Conservation (phyloP, 306 rosid genomes). For the Fragaria vesca region DNA sequence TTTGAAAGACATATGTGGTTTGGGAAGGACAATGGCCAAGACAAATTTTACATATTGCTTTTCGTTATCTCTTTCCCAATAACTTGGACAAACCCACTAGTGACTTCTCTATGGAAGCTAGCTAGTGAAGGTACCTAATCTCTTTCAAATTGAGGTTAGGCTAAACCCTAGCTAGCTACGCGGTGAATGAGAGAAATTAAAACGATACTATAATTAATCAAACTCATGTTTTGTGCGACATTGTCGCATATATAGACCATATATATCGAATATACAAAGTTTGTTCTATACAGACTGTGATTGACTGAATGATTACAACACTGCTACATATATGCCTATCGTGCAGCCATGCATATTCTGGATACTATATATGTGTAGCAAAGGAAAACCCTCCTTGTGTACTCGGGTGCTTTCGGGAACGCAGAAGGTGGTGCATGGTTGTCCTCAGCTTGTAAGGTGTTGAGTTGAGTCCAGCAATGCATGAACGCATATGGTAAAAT, state of each 20-base stretch:
- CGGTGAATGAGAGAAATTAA: too few species aligned
- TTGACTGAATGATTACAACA: too few species aligned
- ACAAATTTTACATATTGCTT: not conserved
- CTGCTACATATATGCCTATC: too few species aligned
- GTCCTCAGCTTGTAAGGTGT: not conserved
- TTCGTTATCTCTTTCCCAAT: not conserved
- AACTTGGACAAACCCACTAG: not conserved
- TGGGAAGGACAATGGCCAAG: conserved; percentile 33
- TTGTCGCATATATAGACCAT: too few species aligned
- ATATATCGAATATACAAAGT: too few species aligned
- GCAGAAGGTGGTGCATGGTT: not conserved
- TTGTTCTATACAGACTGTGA: too few species aligned
- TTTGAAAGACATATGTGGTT: conserved; percentile 28
- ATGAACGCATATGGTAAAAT: not conserved
- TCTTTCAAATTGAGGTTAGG: not conserved
- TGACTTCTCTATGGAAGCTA: not conserved
- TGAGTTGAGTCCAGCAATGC: not conserved
- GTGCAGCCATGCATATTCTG: too few species aligned
- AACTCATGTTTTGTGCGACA: too few species aligned
- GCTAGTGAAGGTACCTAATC: not conserved
- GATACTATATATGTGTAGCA: too few species aligned
- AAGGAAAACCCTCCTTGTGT: not conserved
- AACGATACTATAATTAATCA: too few species aligned
- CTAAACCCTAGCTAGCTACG: not conserved
- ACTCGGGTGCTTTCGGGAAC: not conserved